Conservation (phyloP, 257 asterid species). For the Jacaranda mimosifolia region DNA sequence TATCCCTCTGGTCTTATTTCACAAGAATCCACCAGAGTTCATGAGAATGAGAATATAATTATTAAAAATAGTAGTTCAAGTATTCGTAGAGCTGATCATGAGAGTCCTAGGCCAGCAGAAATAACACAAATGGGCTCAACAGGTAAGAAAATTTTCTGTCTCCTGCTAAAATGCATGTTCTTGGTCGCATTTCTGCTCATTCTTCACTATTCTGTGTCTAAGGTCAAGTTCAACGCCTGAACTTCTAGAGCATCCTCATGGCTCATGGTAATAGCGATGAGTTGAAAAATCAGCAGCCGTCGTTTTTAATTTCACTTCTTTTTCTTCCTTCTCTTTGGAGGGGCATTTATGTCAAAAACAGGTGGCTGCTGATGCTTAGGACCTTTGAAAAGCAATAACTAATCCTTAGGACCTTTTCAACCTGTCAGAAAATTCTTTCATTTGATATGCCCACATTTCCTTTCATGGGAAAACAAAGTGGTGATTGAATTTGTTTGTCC, state of each 20-base stretch:
- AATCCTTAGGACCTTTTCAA: too few relatives aligned
- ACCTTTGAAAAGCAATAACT: too few relatives aligned
- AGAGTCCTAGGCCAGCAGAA: neutral
- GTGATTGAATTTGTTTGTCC: neutral
- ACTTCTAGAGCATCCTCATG: neutral
- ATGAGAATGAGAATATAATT: neutral
- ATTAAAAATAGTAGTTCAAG: too few relatives aligned
- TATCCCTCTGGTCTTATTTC: neutral
- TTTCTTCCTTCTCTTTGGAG: too few relatives aligned
- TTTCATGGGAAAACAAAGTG: neutral
- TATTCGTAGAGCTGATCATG: neutral
- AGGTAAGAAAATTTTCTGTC: slow-evolving; percentile 26
- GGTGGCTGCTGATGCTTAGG: too few relatives aligned
- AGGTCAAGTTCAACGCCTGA: neutral
- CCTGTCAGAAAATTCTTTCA: too few relatives aligned
- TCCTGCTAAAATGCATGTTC: neutral
- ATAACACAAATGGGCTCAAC: neutral
- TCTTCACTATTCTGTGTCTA: too few relatives aligned
- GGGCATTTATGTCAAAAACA: too few relatives aligned
- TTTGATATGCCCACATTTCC: neutral
- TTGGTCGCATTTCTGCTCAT: neutral
- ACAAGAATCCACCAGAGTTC: neutral
- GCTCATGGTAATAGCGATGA: neutral
- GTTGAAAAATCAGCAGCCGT: slow-evolving; percentile 27
- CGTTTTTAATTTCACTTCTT: neutral